These are phyloP conservation scores for Aspergillus versicolor DNA, from an alignment of 2,329 filamentous ascomycete genomes.

Conservation along the genomic window DNA sequence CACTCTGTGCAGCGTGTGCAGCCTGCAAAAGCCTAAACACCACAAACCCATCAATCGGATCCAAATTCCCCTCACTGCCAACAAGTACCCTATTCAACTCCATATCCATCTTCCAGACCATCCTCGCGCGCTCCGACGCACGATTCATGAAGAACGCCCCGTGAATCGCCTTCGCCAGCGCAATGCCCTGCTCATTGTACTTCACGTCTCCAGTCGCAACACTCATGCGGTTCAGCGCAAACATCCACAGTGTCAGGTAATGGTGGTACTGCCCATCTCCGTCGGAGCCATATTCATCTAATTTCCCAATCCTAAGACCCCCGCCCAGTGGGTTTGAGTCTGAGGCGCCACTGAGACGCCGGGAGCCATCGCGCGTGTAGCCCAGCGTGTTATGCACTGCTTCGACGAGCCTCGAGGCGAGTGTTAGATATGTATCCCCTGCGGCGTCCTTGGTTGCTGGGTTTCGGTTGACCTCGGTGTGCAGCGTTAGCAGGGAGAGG, in stretches of 20 bases:
- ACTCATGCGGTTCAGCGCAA: slow-evolving; percentile 57
- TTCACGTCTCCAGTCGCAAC: slow-evolving; percentile 46
- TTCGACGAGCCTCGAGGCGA: slow-evolving; percentile 51
- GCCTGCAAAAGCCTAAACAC: slow-evolving; percentile 51
- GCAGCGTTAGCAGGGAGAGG: slow-evolving; percentile 58
- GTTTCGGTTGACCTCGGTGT: slow-evolving; percentile 35
- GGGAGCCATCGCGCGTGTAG: slow-evolving; percentile 49
- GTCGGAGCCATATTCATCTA: slow-evolving; percentile 49
- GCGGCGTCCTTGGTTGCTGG: slow-evolving; percentile 12
- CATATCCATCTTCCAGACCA: slow-evolving; percentile 59
- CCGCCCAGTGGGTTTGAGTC: slow-evolving; percentile 53
- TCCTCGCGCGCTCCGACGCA: slow-evolving; percentile 32
- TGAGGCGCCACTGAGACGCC: slow-evolving; percentile 52
- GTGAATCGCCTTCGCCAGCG: slow-evolving; percentile 55
- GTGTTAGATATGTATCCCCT: slow-evolving; percentile 43
- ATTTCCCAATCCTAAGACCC: slow-evolving; percentile 60
- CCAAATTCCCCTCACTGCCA: slow-evolving; percentile 54
- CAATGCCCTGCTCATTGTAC: slow-evolving; percentile 54
- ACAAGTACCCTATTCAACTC: slow-evolving; percentile 52
- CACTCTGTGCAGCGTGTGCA: slow-evolving; percentile 16
- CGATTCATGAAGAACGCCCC: slow-evolving; percentile 50
- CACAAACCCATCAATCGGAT: slow-evolving; percentile 56
- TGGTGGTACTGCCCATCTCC: slow-evolving; percentile 63
- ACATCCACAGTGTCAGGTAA: slow-evolving; percentile 64
- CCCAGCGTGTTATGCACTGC: slow-evolving; percentile 57